Conservation (phyloP, 2,329 filamentous ascomycete species). For the Monosporascus sp. region DNA sequence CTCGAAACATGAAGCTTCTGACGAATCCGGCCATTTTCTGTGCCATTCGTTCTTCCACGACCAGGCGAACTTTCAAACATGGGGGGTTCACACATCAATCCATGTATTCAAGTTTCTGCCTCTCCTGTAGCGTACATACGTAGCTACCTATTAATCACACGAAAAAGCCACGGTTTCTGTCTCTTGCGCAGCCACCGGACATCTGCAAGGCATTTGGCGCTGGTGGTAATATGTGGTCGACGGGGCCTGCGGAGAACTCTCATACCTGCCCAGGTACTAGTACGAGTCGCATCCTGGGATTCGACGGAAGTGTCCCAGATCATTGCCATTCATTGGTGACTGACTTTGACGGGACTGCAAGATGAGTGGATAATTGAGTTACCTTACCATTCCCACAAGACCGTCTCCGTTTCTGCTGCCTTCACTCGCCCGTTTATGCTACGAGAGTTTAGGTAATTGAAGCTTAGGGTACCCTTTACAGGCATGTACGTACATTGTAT, state of each 20-base stretch:
- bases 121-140: too few species aligned
- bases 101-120: background rate
- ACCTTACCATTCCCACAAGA: background rate
- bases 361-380: background rate
- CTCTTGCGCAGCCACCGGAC: too few species aligned
- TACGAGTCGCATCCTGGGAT: background rate
- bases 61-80: background rate
- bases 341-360: background rate
- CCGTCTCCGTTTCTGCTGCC: background rate
- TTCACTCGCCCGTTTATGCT: background rate
- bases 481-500: slow-evolving; percentile 4
- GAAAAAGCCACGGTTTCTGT: too few species aligned
- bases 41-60: background rate
- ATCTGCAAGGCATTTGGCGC: too few species aligned
- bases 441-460: background rate
- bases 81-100: background rate
- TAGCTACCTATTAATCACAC: too few species aligned
- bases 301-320: background rate
- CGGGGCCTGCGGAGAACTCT: too few species aligned
- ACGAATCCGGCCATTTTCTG: background rate
- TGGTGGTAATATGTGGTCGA: too few species aligned
- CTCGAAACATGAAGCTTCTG: background rate
- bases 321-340: background rate
- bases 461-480: slow-evolving; percentile 7
- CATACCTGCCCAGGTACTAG: background rate